Evolutionary conservation across 2,329 filamentous ascomycete species (phyloP).

Genomic region (Raffaelea arxii): DNA sequence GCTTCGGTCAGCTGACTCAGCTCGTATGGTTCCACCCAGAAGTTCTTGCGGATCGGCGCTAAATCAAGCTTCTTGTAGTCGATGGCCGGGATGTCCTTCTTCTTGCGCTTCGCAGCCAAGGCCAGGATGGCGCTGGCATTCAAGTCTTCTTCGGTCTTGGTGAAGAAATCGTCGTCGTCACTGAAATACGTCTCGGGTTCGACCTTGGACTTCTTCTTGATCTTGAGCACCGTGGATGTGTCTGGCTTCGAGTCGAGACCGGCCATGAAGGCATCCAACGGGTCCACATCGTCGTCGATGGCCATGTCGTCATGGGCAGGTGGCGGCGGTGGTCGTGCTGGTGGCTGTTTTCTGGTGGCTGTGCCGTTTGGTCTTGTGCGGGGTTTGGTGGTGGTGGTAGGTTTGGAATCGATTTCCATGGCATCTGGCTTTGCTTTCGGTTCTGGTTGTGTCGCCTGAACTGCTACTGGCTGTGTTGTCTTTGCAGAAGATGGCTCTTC

Average conservation of each 20-base stretch:
- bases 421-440: not conserved
- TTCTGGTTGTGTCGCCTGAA: not conserved
- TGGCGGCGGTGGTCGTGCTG: no score
- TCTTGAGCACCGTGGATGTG: slow-evolving; percentile 21
- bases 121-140: slow-evolving; percentile 40
- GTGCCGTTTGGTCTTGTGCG: no score
- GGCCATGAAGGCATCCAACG: slow-evolving; percentile 95
- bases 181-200: slow-evolving; percentile 75
- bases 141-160: slow-evolving; percentile 35
- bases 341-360: no score
- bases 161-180: slow-evolving; percentile 68
- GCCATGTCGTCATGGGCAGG: slow-evolving; percentile 48
- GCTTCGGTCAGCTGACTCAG: slow-evolving; percentile 74
- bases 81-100: slow-evolving; percentile 85
- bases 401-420: not conserved
- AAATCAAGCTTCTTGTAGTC: slow-evolving; percentile 84
- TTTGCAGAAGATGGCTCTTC: slow-evolving; percentile 20
- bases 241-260: slow-evolving; percentile 46
- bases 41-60: slow-evolving; percentile 81
- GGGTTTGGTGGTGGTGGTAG: no score
- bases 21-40: slow-evolving; percentile 86
- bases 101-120: slow-evolving; percentile 62
- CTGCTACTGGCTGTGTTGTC: not conserved
- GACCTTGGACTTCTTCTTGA: slow-evolving; percentile 47
- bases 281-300: slow-evolving; percentile 70